phyloP scores from a whole-genome alignment of 768 basidiomycete genomes.

The Serendipita sp. region DNA sequence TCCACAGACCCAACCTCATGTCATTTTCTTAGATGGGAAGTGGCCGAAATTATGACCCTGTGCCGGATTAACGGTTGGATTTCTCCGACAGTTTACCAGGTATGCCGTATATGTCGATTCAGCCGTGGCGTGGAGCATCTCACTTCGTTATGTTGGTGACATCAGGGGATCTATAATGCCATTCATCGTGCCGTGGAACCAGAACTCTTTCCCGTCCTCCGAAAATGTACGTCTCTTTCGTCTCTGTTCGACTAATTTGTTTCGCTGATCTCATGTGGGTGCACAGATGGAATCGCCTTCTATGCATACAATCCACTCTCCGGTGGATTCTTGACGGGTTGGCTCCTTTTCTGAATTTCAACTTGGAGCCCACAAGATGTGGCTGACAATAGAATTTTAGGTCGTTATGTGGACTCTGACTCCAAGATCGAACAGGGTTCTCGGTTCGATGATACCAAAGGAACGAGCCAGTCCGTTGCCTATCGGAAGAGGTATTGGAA shows the following conservation, averaged over 20 bases:
- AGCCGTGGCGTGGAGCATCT: neutral
- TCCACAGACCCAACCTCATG: slow-evolving; percentile 7
- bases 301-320: slow-evolving; percentile 16
- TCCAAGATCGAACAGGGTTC: slow-evolving; percentile 30
- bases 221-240: slow-evolving; percentile 15
- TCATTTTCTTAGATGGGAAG: slow-evolving; percentile 22
- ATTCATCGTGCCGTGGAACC: slow-evolving; percentile 25
- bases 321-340: slow-evolving; percentile 28
- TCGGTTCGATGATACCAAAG: slow-evolving; percentile 39
- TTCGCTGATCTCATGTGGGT: neutral
- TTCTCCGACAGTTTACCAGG: slow-evolving; percentile 33
- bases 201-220: slow-evolving; percentile 28
- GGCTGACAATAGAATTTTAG: neutral
- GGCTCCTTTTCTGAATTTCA: slow-evolving; percentile 12
- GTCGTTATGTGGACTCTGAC: slow-evolving; percentile 16
- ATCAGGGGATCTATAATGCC: slow-evolving; percentile 26
- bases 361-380: slow-evolving; percentile 10
- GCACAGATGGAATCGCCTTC: neutral
- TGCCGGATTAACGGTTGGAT: slow-evolving; percentile 31
- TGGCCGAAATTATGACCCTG: slow-evolving; percentile 28
- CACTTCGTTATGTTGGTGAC: neutral
- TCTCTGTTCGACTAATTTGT: neutral
- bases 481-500: slow-evolving; percentile 38
- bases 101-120: neutral
- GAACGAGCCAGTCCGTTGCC: slow-evolving; percentile 29